Conservation (phyloP, 2,329 filamentous ascomycete genomes). For the Neopestalotiopsis sp. region DNA sequence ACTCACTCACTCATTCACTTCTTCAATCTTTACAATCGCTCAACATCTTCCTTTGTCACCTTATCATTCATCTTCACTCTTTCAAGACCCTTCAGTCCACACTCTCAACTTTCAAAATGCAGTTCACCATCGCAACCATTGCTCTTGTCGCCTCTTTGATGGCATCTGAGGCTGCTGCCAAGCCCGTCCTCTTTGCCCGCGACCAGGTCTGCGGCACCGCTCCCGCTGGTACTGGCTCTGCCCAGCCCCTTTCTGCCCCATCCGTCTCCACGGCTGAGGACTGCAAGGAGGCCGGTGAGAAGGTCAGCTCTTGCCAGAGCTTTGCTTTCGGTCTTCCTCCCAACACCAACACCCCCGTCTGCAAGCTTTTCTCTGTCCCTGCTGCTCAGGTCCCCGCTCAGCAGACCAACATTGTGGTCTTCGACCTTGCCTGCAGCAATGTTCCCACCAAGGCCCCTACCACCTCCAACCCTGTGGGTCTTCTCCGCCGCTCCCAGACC, state of each 20-base stretch:
- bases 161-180: conserved; percentile 5
- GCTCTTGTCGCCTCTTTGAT: conserved; percentile 19
- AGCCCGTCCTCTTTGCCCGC: background rate
- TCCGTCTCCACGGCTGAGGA: conserved; percentile 10
- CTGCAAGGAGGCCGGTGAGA: conserved; percentile 18
- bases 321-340: conserved; percentile 21
- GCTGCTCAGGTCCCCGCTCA: conserved; percentile 21
- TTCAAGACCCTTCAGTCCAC: background rate
- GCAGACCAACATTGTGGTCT: conserved; percentile 21
- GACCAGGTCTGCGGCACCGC: conserved; percentile 12
- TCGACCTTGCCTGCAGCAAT: conserved; percentile 21
- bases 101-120: conserved; percentile 14
- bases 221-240: conserved; percentile 6
- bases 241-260: background rate
- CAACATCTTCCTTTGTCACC: background rate
- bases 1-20: background rate
- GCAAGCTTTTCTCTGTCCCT: conserved; percentile 22
- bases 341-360: conserved; percentile 15
- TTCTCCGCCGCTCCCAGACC: background rate
- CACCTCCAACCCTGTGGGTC: conserved; percentile 6
- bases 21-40: background rate
- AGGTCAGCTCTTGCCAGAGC: conserved; percentile 18
- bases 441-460: conserved; percentile 21
- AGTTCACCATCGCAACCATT: conserved; percentile 19
- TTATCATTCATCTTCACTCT: background rate